Percentiles rank a stretch among this genome's conserved stretches.
phyloP scores from a whole-genome alignment of 495 filamentous ascomycete genomes.

The Penicillium angulare region DNA sequence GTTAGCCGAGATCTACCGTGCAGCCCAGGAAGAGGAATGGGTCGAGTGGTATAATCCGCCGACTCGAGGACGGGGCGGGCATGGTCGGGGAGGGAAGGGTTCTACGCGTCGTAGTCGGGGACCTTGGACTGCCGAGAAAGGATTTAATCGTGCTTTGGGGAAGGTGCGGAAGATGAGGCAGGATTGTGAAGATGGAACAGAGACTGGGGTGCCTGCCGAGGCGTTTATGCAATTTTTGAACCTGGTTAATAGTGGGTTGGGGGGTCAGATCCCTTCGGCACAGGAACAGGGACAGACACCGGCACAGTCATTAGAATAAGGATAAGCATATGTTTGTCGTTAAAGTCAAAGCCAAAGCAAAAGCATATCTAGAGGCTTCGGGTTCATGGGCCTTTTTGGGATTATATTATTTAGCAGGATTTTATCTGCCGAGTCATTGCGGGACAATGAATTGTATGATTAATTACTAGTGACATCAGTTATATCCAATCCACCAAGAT shows the following conservation, averaged over 20 bases:
- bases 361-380: no score
- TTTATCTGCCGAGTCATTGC: slow-evolving; percentile 13
- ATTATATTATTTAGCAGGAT: no score
- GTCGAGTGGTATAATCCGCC: slow-evolving; percentile 28
- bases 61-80: slow-evolving; percentile 18
- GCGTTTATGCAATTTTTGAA: slow-evolving; percentile 42
- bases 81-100: slow-evolving; percentile 46
- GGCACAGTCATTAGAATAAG: no score
- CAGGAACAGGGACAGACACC: no score
- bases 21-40: slow-evolving; percentile 50
- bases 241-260: slow-evolving; percentile 31
- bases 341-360: no score
- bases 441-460: slow-evolving; percentile 12
- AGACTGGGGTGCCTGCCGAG: slow-evolving; percentile 34
- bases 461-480: no score
- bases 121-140: slow-evolving; percentile 46
- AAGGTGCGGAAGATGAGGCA: slow-evolving; percentile 41
- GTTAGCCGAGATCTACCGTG: slow-evolving; percentile 51
- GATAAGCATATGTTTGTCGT: background rate
- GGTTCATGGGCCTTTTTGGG: no score
- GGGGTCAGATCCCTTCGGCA: slow-evolving; percentile 4
- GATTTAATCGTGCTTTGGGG: slow-evolving; percentile 43
- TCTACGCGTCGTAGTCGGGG: slow-evolving; percentile 34
- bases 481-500: no score
- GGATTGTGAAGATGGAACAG: slow-evolving; percentile 37